phyloP scores from a whole-genome alignment of 2,329 filamentous ascomycete species.

The Colletotrichum musicola region DNA sequence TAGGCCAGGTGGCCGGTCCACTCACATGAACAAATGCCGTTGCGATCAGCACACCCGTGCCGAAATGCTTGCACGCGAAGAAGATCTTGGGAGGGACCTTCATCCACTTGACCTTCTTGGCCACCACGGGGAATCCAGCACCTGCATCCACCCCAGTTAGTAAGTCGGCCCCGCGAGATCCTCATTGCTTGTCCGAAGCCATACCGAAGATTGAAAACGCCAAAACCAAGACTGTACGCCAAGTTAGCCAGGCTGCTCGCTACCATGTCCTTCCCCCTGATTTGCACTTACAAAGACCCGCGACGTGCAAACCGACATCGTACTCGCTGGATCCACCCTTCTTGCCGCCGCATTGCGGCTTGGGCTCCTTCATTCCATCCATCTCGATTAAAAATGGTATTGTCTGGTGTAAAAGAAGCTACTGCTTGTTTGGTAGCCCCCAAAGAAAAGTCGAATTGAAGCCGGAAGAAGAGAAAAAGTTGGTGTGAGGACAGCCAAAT shows the following conservation, averaged over 20 bases:
- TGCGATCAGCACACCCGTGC: constrained; percentile 78
- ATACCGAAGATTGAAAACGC: constrained; percentile 54
- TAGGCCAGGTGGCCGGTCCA: constrained; percentile 2
- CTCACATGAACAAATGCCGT: constrained; percentile 79
- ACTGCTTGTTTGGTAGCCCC: constrained; percentile 31
- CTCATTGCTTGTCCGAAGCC: constrained; percentile 15
- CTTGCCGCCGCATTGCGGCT: constrained; percentile 55
- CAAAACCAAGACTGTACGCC: constrained; percentile 54
- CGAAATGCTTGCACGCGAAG: constrained; percentile 75
- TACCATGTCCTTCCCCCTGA: background rate
- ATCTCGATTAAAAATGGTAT: constrained; percentile 42
- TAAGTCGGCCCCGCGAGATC: constrained; percentile 2
- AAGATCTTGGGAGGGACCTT: constrained; percentile 69
- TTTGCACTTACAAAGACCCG: constrained; percentile 55
- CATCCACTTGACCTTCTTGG: constrained; percentile 69
- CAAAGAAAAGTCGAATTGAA: constrained; percentile 38
- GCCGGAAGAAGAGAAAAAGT: background rate
- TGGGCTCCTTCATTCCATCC: constrained; percentile 45
- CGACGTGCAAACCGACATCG: constrained; percentile 56
- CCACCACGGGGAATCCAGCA: constrained; percentile 65
- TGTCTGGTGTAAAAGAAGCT: constrained; percentile 23
- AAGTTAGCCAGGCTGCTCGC: constrained; percentile 31
- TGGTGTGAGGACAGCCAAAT: constrained; percentile 36
- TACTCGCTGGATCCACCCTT: constrained; percentile 51
- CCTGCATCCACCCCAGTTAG: constrained; percentile 46